Base-by-base conservation (phyloP, 2,329 filamentous ascomycete genomes). In the Botrytis cinerea region DNA sequence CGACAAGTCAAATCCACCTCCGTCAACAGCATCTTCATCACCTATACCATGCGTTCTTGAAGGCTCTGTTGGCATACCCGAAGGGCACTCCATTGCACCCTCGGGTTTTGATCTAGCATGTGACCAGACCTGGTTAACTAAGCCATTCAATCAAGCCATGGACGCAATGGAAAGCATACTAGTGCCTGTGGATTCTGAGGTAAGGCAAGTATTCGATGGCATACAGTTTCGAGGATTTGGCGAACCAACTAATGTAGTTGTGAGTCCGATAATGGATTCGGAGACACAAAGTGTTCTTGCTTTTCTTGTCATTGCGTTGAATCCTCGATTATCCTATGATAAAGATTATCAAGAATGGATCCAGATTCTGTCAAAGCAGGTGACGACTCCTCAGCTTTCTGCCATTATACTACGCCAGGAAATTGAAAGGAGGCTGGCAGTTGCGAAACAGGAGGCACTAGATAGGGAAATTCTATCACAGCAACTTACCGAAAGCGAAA, bases 191-290 rank as follows among this genome's bases (percentile, higher is more conserved):
- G 90, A 22, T 90, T 92, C 0, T 80, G 83, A 22, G 83, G 86
- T 35, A 12, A 78, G 84, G 35, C 80, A 83, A 32, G 83, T 92
- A 66, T 84, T 92, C 67, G 83, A 83, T 95, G 70, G 84, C 94
- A 73, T 85, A 91, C 57, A 91, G 90, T 0, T 84, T 95, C 28
- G 83, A 78, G 92, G 93, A 0, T 93, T 92, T 77, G 89, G 89
- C 1, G 90, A 94, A 74, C 85, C 89, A 7, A 86, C 85, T 25
- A 89, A 91, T 1, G 88, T 94, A 18, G 91, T 95, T 4, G 86
- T 95, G 4, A 93, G 93, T 77, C 93, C 93, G 0, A 90, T 96
- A n/a, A 89, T 93, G 75, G 91, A 92, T 0, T 94, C 92, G 0
- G 92, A 94, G 71, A 87, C 87, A 8, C 35, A 54, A 71, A 85